phyloP scores from a whole-genome alignment of 768 basidiomycete species.

The Asterophora parasitica region DNA sequence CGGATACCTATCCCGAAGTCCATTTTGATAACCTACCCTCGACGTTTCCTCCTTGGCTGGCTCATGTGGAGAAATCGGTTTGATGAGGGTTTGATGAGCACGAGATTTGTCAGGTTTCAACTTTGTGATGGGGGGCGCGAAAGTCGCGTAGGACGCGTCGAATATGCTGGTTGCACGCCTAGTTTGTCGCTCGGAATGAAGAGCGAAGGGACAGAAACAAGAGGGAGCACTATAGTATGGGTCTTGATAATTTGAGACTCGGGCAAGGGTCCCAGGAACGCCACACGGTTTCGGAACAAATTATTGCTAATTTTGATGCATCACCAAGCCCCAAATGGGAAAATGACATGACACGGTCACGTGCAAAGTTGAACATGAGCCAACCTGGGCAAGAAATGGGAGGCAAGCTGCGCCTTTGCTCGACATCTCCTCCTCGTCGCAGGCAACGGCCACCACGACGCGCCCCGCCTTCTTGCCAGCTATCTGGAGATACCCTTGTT shows the following conservation, averaged over 20 bases:
- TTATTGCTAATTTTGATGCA: neutral
- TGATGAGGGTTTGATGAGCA: neutral
- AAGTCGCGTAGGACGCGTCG: too few species aligned
- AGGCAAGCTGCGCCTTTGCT: constrained; percentile 18
- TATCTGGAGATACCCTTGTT: constrained; percentile 21
- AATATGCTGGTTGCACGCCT: too few species aligned
- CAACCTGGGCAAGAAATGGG: constrained; percentile 37
- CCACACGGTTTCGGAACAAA: neutral
- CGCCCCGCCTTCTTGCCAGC: constrained; percentile 14
- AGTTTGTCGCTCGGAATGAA: too few species aligned
- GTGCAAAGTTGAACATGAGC: constrained; percentile 50
- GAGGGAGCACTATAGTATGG: too few species aligned
- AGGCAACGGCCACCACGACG: constrained; percentile 12
- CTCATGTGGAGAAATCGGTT: neutral
- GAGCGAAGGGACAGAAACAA: too few species aligned
- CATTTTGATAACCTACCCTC: constrained; percentile 55
- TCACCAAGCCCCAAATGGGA: constrained; percentile 22
- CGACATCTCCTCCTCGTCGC: constrained; percentile 20
- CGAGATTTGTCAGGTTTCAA: neutral
- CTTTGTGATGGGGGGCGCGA: too few species aligned
- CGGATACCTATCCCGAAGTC: constrained; percentile 58
- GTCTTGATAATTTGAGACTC: too few species aligned
- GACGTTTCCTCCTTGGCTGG: constrained; percentile 52
- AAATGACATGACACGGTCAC: constrained; percentile 37
- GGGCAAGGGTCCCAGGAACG: too few species aligned